These are phyloP conservation scores for Epichloe scottii DNA, from an alignment of 2,329 filamentous ascomycete genomes.

Conservation along the genomic window DNA sequence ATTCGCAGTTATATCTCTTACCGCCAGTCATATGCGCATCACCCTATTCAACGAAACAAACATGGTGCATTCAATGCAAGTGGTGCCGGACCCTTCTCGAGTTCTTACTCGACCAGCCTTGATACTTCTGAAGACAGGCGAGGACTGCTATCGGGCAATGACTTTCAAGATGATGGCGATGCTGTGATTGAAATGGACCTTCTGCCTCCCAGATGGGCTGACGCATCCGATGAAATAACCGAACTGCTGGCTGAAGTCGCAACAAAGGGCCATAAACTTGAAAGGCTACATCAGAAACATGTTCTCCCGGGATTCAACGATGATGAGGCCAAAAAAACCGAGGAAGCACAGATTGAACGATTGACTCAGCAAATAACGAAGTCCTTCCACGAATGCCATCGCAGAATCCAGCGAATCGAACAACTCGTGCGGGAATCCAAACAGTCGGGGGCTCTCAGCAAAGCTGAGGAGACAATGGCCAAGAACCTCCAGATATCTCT, in stretches of 20 bases:
- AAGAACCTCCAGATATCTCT: slow-evolving; percentile 90
- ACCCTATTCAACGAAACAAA: slow-evolving; percentile 74
- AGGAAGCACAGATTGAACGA: slow-evolving; percentile 81
- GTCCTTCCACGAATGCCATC: slow-evolving; percentile 81
- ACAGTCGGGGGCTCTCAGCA: slow-evolving; percentile 57
- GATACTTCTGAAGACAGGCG: slow-evolving; percentile 43
- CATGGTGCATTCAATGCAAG: slow-evolving; percentile 37
- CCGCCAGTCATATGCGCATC: slow-evolving; percentile 94
- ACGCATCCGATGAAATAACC: slow-evolving; percentile 85
- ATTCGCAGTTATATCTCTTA: slow-evolving; percentile 82
- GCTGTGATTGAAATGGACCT: slow-evolving; percentile 97
- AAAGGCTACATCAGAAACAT: slow-evolving; percentile 93
- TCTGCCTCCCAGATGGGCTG: slow-evolving; percentile 87
- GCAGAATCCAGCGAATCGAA: slow-evolving; percentile 78
- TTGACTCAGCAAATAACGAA: slow-evolving; percentile 84
- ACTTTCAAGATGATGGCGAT: slow-evolving; percentile 78
- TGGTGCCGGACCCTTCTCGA: slow-evolving; percentile 44
- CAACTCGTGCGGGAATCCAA: slow-evolving; percentile 73
- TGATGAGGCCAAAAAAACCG: slow-evolving; percentile 72
- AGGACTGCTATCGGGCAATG: slow-evolving; percentile 70
- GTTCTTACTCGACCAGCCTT: slow-evolving; percentile 39
- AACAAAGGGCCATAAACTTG: slow-evolving; percentile 69
- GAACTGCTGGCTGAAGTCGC: slow-evolving; percentile 72
- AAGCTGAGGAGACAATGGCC: slow-evolving; percentile 88
- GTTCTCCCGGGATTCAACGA: slow-evolving; percentile 94